A percentile compares a stretch with the other conserved stretches of the same genome.
Evolutionary conservation across 331 rosid genomes (phyloP).

Genomic region (Acacia pycnantha): DNA sequence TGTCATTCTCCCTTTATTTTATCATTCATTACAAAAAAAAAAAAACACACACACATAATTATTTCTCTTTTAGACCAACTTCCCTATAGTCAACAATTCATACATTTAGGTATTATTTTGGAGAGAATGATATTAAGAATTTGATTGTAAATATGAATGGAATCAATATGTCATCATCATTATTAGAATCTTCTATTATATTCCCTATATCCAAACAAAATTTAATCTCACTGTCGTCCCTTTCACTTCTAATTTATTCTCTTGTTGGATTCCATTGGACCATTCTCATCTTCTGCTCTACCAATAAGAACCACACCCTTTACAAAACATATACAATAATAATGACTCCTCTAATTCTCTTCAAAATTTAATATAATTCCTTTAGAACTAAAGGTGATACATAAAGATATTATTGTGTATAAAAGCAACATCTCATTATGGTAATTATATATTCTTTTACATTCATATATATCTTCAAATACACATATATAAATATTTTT

Average conservation of each 20-base stretch:
- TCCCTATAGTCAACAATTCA: neutral
- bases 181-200: neutral
- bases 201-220: neutral
- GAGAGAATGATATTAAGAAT: too few species aligned
- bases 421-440: neutral
- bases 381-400: neutral
- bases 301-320: neutral
- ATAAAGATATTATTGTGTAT: neutral
- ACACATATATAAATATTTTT: too few species aligned
- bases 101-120: too few species aligned
- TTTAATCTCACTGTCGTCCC: neutral
- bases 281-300: neutral
- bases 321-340: neutral
- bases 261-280: constrained; percentile 13
- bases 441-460: neutral
- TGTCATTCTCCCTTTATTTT: too few species aligned
- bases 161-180: neutral
- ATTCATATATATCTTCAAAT: too few species aligned
- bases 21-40: too few species aligned
- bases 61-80: neutral
- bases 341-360: neutral
- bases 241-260: neutral
- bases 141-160: neutral
- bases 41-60: neutral
- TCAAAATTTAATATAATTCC: neutral